These are phyloP conservation scores for Larix sibirica DNA, from an alignment of 83 land plant species.

Conservation along the genomic window DNA sequence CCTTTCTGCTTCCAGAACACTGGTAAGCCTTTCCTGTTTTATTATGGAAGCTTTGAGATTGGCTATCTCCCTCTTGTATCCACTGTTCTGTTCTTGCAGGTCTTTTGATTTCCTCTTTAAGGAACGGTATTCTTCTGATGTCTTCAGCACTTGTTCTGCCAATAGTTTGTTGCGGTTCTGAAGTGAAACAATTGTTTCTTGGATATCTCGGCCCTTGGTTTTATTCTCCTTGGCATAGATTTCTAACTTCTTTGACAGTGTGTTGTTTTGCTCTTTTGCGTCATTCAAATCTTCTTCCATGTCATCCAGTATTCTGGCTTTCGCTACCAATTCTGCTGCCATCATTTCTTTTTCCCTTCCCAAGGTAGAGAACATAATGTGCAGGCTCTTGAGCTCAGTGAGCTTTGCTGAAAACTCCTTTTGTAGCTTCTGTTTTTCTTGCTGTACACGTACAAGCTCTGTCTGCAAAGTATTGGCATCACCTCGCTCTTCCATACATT, in stretches of 20 bases:
- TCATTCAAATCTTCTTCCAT: conserved; percentile 51
- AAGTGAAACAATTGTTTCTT: conserved; percentile 18
- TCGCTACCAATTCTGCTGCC: conserved; percentile 53
- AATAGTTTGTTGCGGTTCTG: conserved; percentile 49
- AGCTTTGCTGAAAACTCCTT: conserved; percentile 31
- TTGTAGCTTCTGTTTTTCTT: conserved; percentile 15
- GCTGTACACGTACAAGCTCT: neutral
- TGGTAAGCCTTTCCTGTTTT: neutral
- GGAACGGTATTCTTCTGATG: conserved; percentile 36
- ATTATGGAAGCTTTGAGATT: neutral
- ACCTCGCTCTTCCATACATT: neutral
- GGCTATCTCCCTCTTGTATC: conserved; percentile 11
- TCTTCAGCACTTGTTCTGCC: conserved; percentile 48
- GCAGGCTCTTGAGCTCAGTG: conserved; percentile 43
- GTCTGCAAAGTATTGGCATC: neutral
- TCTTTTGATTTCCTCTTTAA: conserved; percentile 46
- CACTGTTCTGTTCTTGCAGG: conserved; percentile 25
- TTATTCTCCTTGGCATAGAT: neutral
- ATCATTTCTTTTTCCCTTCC: conserved; percentile 77
- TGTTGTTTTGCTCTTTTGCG: conserved; percentile 45
- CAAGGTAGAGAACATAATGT: conserved; percentile 46
- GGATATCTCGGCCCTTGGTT: neutral
- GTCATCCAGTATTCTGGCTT: conserved; percentile 33
- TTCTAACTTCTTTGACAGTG: conserved; percentile 13
- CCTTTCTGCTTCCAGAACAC: neutral